Evolutionary conservation across 768 basidiomycete species (phyloP).

Genomic region (Suillus tomentosus): DNA sequence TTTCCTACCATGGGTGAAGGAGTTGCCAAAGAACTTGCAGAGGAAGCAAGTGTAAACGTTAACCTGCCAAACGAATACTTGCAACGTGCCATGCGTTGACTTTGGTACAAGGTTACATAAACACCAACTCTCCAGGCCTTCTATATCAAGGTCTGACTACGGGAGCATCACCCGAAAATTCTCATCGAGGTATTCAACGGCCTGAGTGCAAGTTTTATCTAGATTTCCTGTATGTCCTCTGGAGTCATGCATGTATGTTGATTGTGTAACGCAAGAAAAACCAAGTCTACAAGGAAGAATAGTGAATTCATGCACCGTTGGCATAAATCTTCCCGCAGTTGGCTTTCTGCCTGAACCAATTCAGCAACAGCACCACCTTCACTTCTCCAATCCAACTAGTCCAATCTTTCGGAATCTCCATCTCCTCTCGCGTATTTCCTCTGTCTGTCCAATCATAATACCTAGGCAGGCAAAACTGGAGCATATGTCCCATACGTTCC

Average conservation of each 20-base stretch:
- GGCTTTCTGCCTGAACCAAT: conserved; percentile 23
- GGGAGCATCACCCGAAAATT: neutral
- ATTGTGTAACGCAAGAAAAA: neutral
- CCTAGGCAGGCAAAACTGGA: conserved; percentile 20
- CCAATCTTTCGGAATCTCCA: conserved; percentile 15
- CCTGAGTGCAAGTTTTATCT: neutral
- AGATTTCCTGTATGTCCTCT: neutral
- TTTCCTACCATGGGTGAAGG: conserved; percentile 84
- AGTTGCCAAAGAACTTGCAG: conserved; percentile 75
- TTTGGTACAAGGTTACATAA: too few species aligned
- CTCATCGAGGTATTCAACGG: neutral
- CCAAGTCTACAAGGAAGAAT: neutral
- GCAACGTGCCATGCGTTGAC: too few species aligned
- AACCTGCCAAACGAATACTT: too few species aligned
- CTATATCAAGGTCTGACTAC: neutral
- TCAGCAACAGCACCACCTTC: conserved; percentile 11
- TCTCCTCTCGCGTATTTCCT: conserved; percentile 19
- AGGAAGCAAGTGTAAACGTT: conserved; percentile 57
- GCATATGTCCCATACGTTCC: conserved; percentile 21
- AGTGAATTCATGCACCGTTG: neutral
- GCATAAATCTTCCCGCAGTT: conserved; percentile 4
- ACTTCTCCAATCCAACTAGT: conserved; percentile 22
- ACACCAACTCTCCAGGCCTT: neutral
- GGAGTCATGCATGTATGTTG: neutral
- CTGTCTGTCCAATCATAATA: conserved; percentile 26